A percentile compares a stretch with the other conserved stretches of the same genome.
Conservation (phyloP, 2,329 filamentous ascomycete genomes). For the Fusarium pseudoanthophilum region DNA sequence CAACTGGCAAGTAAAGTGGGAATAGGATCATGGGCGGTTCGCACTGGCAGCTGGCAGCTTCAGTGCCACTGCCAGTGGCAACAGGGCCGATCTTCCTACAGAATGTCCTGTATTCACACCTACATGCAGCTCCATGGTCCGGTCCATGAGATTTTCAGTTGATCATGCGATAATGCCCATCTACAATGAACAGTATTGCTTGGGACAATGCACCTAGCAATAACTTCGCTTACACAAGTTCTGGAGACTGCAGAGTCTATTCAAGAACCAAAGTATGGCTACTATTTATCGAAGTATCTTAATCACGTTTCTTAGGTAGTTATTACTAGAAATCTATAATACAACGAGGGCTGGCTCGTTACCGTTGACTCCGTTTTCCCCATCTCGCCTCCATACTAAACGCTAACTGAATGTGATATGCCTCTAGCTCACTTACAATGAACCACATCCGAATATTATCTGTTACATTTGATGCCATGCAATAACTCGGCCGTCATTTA, state of each 20-base stretch:
- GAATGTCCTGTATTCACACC: not conserved
- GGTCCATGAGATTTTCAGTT: not conserved
- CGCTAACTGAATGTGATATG: not conserved
- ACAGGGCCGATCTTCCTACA: not conserved
- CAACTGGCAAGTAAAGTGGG: conserved; percentile 7
- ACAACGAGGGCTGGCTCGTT: conserved; percentile 10
- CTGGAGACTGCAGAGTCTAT: not conserved
- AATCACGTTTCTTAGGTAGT: not conserved
- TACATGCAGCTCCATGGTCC: not conserved
- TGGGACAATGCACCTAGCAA: not conserved
- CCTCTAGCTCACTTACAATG: conserved; percentile 4
- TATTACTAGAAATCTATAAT: not conserved
- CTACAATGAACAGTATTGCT: not conserved
- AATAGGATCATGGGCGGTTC: not conserved
- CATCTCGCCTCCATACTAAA: conserved; percentile 9
- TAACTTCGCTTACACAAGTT: not conserved
- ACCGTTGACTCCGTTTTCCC: conserved; percentile 25
- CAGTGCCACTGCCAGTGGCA: not conserved
- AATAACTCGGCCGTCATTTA: conserved; percentile 20
- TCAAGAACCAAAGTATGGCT: not conserved
- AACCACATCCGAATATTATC: conserved; percentile 16
- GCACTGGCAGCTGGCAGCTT: not conserved
- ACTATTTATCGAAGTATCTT: not conserved
- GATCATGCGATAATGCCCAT: not conserved
- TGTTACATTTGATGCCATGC: conserved; percentile 1